Percentiles rank a stretch among this genome's conserved stretches.
Conservation (phyloP, 805 yeast species). For the Cyberlindnera mycetangii region DNA sequence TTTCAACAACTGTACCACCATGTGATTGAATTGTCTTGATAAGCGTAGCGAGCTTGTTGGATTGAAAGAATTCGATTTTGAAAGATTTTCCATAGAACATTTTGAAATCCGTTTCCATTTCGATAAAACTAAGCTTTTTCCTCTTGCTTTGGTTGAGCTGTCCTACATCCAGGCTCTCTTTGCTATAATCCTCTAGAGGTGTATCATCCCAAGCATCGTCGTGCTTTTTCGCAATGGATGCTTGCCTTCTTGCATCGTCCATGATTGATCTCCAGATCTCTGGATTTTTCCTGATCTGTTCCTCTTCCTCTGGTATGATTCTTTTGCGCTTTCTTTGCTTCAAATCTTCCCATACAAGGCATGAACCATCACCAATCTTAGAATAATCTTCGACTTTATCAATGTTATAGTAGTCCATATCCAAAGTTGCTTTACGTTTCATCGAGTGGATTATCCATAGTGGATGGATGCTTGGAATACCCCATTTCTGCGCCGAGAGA, state of each 20-base stretch:
- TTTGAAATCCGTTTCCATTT: constrained; percentile 10
- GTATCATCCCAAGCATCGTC: constrained; percentile 25
- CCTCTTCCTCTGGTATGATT: constrained; percentile 14
- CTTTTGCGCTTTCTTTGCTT: constrained; percentile 18
- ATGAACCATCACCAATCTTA: constrained; percentile 31
- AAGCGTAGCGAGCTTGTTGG: constrained; percentile 37
- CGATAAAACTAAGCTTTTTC: constrained; percentile 8
- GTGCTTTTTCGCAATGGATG: constrained; percentile 1
- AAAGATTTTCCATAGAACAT: constrained; percentile 45
- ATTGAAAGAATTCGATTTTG: constrained; percentile 39
- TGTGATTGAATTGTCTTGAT: constrained; percentile 42
- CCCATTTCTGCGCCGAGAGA: constrained; percentile 42
- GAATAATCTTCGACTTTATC: constrained; percentile 16
- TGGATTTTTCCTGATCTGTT: constrained; percentile 25
- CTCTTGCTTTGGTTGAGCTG: neutral
- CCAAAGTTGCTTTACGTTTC: constrained; percentile 36
- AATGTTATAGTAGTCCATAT: constrained; percentile 30
- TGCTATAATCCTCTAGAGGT: neutral
- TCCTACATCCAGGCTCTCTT: neutral
- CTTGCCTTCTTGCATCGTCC: constrained; percentile 15
- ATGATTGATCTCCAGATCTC: constrained; percentile 43
- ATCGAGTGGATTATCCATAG: constrained; percentile 41
- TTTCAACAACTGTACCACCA: constrained; percentile 35
- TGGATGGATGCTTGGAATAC: constrained; percentile 38
- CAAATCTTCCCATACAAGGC: constrained; percentile 28